phyloP scores from a whole-genome alignment of 1,284 basidiomycete genomes.

The Malassezia sympodialis region DNA sequence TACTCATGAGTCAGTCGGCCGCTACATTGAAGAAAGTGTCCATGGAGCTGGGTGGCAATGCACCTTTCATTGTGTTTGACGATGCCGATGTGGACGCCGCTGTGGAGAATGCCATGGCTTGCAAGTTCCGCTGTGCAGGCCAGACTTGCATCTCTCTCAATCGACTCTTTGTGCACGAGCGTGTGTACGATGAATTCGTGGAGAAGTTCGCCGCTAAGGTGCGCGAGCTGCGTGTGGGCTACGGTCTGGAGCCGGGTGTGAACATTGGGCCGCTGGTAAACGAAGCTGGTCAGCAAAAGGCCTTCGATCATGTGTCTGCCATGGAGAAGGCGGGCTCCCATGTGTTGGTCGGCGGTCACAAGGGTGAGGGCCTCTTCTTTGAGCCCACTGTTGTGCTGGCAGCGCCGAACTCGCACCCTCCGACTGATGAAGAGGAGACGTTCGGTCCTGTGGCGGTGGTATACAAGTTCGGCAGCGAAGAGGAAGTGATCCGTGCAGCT shows the following conservation, averaged over 20 bases:
- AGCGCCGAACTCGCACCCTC: conserved; percentile 58
- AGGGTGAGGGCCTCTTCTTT: conserved; percentile 61
- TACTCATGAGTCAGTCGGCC: conserved; percentile 71
- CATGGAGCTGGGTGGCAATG: conserved; percentile 59
- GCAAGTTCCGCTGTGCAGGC: conserved; percentile 84
- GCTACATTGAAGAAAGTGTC: conserved; percentile 77
- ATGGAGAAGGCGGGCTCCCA: conserved; percentile 73
- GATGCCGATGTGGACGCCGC: conserved; percentile 90
- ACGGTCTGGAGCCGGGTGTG: conserved; percentile 63
- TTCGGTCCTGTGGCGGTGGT: conserved; percentile 51
- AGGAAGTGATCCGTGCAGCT: conserved; percentile 74
- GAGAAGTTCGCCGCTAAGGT: conserved; percentile 71
- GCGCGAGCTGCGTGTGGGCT: conserved; percentile 77
- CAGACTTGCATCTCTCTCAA: conserved; percentile 68
- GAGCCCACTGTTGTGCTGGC: conserved; percentile 65
- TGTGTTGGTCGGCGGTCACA: conserved; percentile 74
- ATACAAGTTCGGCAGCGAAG: conserved; percentile 78
- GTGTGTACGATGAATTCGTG: conserved; percentile 69
- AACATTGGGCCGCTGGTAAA: conserved; percentile 95
- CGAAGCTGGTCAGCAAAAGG: conserved; percentile 72
- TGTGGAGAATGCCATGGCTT: conserved; percentile 71
- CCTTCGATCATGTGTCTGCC: conserved; percentile 73
- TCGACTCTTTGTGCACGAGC: conserved; percentile 56
- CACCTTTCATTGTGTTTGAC: conserved; percentile 91
- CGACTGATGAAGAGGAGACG: conserved; percentile 50